phyloP scores from a whole-genome alignment of 2,329 filamentous ascomycete species.

The Verticillium tricorpus region DNA sequence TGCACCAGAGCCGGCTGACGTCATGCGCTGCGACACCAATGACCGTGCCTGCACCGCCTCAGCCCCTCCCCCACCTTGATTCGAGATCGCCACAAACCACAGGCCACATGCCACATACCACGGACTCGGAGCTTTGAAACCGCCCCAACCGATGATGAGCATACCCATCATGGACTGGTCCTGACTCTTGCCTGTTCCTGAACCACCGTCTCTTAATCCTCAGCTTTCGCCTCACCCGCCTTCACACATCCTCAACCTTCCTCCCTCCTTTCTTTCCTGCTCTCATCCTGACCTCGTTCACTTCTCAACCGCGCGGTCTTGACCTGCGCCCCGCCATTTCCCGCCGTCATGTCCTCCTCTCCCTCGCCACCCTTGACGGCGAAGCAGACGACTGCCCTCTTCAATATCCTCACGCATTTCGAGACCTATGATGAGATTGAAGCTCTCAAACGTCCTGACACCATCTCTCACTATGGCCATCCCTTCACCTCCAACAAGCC shows the following conservation, averaged over 20 bases:
- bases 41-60: not conserved
- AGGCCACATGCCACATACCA: not conserved
- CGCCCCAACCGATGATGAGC: not conserved
- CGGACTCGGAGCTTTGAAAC: not conserved
- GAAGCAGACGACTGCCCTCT: conserved; percentile 46
- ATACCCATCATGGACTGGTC: not conserved
- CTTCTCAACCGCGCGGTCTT: not conserved
- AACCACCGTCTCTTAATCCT: not conserved
- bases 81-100: not conserved
- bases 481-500: conserved; percentile 51
- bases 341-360: not conserved
- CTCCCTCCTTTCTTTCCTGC: not conserved
- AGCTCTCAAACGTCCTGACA: conserved; percentile 61
- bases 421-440: conserved; percentile 66
- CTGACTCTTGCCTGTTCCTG: not conserved
- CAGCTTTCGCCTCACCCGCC: not conserved
- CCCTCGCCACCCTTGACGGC: conserved; percentile 18
- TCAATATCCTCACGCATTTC: conserved; percentile 56
- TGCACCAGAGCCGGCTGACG: not conserved
- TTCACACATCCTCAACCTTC: not conserved
- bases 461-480: conserved; percentile 64
- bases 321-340: not conserved
- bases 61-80: not conserved
- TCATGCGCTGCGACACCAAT: not conserved
- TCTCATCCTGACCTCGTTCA: not conserved